Base-by-base conservation (phyloP, 257 asterid genomes). In the Jaltomata sinuosa region DNA sequence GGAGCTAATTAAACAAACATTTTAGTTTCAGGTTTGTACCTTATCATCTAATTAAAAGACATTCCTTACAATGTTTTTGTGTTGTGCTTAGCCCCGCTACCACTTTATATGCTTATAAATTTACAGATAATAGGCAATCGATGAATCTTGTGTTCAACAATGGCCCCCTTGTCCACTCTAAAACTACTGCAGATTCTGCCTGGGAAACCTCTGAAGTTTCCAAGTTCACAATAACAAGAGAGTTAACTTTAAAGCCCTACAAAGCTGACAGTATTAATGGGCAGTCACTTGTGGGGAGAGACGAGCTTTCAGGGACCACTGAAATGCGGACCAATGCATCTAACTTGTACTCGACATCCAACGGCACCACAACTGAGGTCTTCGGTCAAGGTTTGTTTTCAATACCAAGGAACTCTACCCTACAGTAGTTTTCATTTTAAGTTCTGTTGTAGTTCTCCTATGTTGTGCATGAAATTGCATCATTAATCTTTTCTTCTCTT, bases 181-280 rank as follows among this genome's bases (percentile, higher is more conserved):
- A 86, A 87, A 79, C 83, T 86, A 64, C 90, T 86, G 89, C 87
- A 77, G 86, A 87, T 85, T 54, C 88, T 29, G 71, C 87, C 61
- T 89, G 90, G 94, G 91, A 89, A 62, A 87, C 84, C 87, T 76
- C 89, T 42, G 38, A 84, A 84, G 65, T 83, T 87, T 88, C 95
- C 85, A 92, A 90, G 93, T 95, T 94, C 90, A 91, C 97, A 32
- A 77, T 91, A 5, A 91, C 95, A 31, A 91, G 88, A 87, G 93
- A 86, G 65, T 87, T 83, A 86, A 79, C 91, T 45, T 79, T 74
- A 38, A 91, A 89, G 87, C 86, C 89, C 40, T 85, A 27, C 45
- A 91, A 87, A 88, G 85, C 90, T 81, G 93, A 86, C 25, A 82
- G 84, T 47, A 77, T 79, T 50, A 86, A 80, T 19, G 89, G 88